Conservation (phyloP, 2,329 filamentous ascomycete genomes). For the Phaeosphaeria sp. region DNA sequence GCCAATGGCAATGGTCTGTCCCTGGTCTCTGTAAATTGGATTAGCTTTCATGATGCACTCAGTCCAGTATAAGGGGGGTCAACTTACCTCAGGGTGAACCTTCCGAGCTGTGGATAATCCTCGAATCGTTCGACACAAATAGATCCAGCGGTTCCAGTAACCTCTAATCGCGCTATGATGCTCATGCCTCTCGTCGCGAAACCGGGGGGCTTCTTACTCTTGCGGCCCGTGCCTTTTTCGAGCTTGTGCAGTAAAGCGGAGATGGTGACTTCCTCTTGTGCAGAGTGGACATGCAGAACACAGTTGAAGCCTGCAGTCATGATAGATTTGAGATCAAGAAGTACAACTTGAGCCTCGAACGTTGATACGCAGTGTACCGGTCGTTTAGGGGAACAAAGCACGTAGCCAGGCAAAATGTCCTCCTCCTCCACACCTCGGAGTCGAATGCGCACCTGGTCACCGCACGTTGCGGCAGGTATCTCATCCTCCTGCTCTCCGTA, state of each 20-base stretch:
- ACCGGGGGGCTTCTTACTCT: conserved; percentile 90
- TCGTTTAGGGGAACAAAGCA: conserved; percentile 92
- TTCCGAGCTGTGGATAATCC: conserved; percentile 78
- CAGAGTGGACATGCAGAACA: conserved; percentile 94
- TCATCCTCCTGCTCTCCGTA: conserved; percentile 98
- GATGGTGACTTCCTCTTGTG: conserved; percentile 97
- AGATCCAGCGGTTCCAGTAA: conserved; percentile 81
- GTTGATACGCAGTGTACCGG: conserved; percentile 86
- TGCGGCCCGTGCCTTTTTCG: conserved; percentile 90
- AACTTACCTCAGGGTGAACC: conserved; percentile 37
- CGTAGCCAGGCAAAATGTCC: conserved; percentile 93
- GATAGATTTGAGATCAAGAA: conserved; percentile 93
- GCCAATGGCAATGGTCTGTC: conserved; percentile 98
- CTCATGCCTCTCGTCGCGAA: conserved; percentile 83
- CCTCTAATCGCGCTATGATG: conserved; percentile 90
- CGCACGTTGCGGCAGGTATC: conserved; percentile 78
- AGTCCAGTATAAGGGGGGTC: background rate
- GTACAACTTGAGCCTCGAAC: conserved; percentile 96
- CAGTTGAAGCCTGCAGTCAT: conserved; percentile 96
- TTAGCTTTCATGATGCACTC: conserved; percentile 22
- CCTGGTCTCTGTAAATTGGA: conserved; percentile 60
- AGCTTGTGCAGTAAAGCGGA: conserved; percentile 86
- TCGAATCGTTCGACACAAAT: conserved; percentile 96
- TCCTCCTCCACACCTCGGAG: conserved; percentile 97
- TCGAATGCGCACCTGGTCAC: conserved; percentile 92